A percentile compares a stretch with the other conserved stretches of the same genome.
These are phyloP conservation scores for Vicia villosa DNA, from an alignment of 306 rosid species.

Conservation along the genomic window DNA sequence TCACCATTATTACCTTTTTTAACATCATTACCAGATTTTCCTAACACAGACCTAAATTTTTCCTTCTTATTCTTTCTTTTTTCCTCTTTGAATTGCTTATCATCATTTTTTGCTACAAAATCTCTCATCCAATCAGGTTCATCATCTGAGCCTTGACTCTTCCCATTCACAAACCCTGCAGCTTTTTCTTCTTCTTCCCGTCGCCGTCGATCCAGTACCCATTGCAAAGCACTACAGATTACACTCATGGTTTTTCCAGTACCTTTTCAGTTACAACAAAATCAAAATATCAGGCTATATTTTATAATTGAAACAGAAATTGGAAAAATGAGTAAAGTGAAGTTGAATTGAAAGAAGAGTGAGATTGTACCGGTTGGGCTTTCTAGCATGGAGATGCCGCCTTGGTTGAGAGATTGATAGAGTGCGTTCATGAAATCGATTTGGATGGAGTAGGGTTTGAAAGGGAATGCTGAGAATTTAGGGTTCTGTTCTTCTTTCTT, in stretches of 20 bases:
- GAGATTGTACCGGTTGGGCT: slow-evolving; percentile 70
- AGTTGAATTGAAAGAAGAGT: background rate
- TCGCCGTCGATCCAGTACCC: slow-evolving; percentile 72
- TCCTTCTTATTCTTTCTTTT: slow-evolving; percentile 42
- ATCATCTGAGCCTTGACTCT: slow-evolving; percentile 56
- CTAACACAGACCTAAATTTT: slow-evolving; percentile 33
- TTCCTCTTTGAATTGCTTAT: slow-evolving; percentile 39
- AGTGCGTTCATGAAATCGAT: slow-evolving; percentile 86
- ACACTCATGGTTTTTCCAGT: slow-evolving; percentile 94
- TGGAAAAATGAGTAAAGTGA: background rate
- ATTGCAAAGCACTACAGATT: slow-evolving; percentile 88
- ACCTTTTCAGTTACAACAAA: slow-evolving; percentile 48
- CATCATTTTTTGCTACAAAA: slow-evolving; percentile 48
- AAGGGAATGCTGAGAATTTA: slow-evolving; percentile 73
- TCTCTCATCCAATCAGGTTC: slow-evolving; percentile 95
- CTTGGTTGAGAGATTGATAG: slow-evolving; percentile 65
- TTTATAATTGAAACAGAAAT: background rate
- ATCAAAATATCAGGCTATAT: background rate
- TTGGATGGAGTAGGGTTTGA: slow-evolving; percentile 80
- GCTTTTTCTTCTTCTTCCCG: slow-evolving; percentile 39
- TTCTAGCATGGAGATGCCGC: slow-evolving; percentile 92
- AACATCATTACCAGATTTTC: slow-evolving; percentile 30
- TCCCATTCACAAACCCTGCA: slow-evolving; percentile 10
- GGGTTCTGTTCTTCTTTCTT: slow-evolving; percentile 41
- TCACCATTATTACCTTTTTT: background rate